phyloP scores from a whole-genome alignment of 2,329 filamentous ascomycete genomes.

The Aspergillus puulaauensis region DNA sequence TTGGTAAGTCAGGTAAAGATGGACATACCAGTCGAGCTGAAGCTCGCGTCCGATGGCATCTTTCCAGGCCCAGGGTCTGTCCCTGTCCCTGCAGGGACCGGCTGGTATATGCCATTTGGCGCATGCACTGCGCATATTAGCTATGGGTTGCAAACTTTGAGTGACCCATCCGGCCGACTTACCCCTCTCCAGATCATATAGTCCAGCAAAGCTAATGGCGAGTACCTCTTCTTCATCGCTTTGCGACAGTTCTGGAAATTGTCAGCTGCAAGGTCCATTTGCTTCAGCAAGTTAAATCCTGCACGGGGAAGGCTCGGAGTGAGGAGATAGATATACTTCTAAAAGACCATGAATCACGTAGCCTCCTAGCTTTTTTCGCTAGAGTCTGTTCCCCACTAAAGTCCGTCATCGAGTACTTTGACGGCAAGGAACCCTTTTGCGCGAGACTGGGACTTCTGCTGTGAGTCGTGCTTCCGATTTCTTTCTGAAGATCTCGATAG shows the following conservation, averaged over 20 bases:
- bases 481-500: constrained; percentile 18
- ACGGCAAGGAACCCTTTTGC: constrained; percentile 15
- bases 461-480: constrained; percentile 11
- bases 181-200: constrained; percentile 32
- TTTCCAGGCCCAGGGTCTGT: neutral
- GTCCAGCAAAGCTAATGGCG: constrained; percentile 29
- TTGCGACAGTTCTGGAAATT: constrained; percentile 22
- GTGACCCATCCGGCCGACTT: neutral
- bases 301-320: neutral
- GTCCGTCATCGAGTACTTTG: constrained; percentile 15
- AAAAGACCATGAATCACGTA: constrained; percentile 29
- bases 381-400: constrained; percentile 19
- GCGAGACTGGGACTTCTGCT: constrained; percentile 22
- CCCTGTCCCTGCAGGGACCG: constrained; percentile 8
- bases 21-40: constrained; percentile 17
- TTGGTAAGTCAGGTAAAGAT: neutral
- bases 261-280: neutral
- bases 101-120: constrained; percentile 24
- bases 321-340: constrained; percentile 22
- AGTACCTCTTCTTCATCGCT: constrained; percentile 31
- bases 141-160: neutral
- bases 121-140: constrained; percentile 26
- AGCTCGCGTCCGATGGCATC: constrained; percentile 13
- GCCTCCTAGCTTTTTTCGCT: constrained; percentile 21
- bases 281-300: too few relatives aligned